phyloP scores from a whole-genome alignment of 2,329 filamentous ascomycete genomes.

The Trichoderma endophyticum region DNA sequence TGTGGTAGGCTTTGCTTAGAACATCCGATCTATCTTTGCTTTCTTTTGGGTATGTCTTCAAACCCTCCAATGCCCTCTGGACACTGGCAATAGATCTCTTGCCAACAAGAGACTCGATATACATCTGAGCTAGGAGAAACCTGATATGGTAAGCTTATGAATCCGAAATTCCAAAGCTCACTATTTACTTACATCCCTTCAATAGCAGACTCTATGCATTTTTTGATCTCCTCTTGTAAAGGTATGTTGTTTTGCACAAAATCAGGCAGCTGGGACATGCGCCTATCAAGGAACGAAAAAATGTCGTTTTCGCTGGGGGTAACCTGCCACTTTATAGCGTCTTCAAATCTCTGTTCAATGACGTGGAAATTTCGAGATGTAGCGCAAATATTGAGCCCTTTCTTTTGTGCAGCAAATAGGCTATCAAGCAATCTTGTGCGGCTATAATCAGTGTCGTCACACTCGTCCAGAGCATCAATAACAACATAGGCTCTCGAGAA shows the following conservation, averaged over 20 bases:
- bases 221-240: not conserved
- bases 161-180: fast-evolving
- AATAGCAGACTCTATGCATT: not conserved
- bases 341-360: not conserved
- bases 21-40: slow-evolving; percentile 20
- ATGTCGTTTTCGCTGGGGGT: not conserved
- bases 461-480: slow-evolving; percentile 8
- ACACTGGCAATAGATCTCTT: not conserved
- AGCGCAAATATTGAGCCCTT: not conserved
- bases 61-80: slow-evolving; percentile 13
- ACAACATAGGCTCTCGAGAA: not conserved
- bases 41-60: not conserved
- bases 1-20: slow-evolving; percentile 41
- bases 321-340: not conserved
- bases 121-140: slow-evolving; percentile 3
- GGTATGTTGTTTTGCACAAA: not conserved
- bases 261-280: not conserved
- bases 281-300: not conserved
- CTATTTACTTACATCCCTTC: not conserved
- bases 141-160: not conserved
- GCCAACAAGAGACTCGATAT: not conserved
- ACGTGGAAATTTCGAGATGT: not conserved
- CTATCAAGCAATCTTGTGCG: not conserved
- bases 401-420: not conserved
- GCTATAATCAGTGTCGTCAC: not conserved